phyloP scores from a whole-genome alignment of 2,329 filamentous ascomycete species.

The Daldinia eschscholtzii region DNA sequence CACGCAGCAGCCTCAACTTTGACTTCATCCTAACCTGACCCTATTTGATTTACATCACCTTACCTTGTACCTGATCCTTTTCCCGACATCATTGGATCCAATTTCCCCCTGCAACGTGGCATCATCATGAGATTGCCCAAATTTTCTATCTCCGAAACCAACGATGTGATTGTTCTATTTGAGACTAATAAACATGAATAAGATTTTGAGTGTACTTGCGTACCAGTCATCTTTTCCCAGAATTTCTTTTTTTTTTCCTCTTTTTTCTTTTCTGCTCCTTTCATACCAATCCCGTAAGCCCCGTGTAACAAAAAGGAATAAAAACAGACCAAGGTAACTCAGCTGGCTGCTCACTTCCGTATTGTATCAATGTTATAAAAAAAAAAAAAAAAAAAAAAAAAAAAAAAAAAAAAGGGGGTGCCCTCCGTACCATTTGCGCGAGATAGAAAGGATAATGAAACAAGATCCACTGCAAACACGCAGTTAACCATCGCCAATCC shows the following conservation, averaged over 20 bases:
- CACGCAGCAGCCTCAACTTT: conserved; percentile 46
- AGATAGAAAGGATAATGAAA: conserved; percentile 33
- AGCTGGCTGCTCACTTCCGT: conserved; percentile 11
- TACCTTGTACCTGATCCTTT: conserved; percentile 12
- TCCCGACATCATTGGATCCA: conserved; percentile 17
- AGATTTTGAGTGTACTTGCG: conserved; percentile 42
- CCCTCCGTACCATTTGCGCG: conserved; percentile 27
- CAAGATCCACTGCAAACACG: conserved; percentile 40
- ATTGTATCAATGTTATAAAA: conserved; percentile 23
- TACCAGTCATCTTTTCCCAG: conserved; percentile 37
- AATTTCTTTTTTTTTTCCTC: conserved; percentile 26
- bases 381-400: conserved; percentile 23
- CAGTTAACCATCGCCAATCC: conserved; percentile 38
- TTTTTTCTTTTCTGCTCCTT: background rate
- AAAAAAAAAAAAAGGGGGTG: conserved; percentile 17
- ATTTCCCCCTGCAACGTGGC: conserved; percentile 42
- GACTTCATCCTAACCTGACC: conserved; percentile 40
- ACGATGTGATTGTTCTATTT: conserved; percentile 33
- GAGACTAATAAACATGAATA: conserved; percentile 35
- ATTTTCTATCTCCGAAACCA: conserved; percentile 26
- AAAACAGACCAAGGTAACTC: conserved; percentile 1
- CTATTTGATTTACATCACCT: background rate
- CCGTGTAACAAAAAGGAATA: conserved; percentile 21
- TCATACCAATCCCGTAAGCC: conserved; percentile 35
- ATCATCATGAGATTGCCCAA: conserved; percentile 18